Evolutionary conservation across 1,139 yeast genomes (phyloP).

Genomic region (Candida frijolesensis): DNA sequence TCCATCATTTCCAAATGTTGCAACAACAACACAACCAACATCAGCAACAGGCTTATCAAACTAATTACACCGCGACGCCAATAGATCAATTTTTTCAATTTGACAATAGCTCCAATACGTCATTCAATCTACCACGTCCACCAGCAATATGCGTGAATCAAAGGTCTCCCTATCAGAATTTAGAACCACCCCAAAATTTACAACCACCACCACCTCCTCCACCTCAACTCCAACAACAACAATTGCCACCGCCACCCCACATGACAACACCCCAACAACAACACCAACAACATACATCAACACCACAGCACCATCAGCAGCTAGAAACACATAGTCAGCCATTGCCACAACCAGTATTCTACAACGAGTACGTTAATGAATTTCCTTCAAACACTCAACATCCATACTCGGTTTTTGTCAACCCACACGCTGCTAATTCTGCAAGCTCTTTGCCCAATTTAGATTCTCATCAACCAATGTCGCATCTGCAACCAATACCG

Average conservation of each 20-base stretch:
- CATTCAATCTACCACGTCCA: conserved; percentile 4
- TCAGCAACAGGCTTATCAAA: not conserved
- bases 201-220: conserved; percentile 2
- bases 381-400: conserved; percentile 6
- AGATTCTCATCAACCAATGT: conserved; percentile 6
- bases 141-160: conserved; percentile 2
- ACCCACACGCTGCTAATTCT: conserved; percentile 26
- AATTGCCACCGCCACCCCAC: not conserved
- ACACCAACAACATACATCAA: not conserved
- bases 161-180: conserved; percentile 6
- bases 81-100: conserved; percentile 8
- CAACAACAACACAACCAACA: conserved; percentile 9
- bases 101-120: not conserved
- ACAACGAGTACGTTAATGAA: conserved; percentile 1
- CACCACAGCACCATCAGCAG: not conserved
- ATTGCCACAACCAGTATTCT: not conserved
- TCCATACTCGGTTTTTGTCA: conserved; percentile 27
- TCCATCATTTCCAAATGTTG: conserved; percentile 6
- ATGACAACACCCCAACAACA: not conserved
- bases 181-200: conserved; percentile 1
- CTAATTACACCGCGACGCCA: not conserved
- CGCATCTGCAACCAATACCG: conserved; percentile 2
- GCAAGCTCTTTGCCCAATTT: conserved; percentile 11
- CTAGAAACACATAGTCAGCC: not conserved
- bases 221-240: conserved; percentile 6